phyloP scores from a whole-genome alignment of 2,329 filamentous ascomycete genomes.

The Stemphylium vesicarium region DNA sequence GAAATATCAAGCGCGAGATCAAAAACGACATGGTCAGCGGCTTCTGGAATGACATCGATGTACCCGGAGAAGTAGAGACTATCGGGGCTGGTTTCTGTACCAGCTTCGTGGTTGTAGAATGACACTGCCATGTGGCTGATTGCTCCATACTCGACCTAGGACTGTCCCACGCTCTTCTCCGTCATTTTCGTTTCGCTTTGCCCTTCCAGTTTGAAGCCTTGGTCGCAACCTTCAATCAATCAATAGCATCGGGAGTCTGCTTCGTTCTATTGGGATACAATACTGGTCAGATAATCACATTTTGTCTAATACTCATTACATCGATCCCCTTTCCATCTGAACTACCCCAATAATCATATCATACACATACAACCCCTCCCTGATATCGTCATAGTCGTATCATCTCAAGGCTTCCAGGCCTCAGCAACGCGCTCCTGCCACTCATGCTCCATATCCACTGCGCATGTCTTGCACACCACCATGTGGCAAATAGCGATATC shows the following conservation, averaged over 20 bases:
- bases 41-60: slow-evolving; percentile 36
- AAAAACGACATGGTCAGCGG: slow-evolving; percentile 40
- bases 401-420: not conserved
- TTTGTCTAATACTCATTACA: not conserved
- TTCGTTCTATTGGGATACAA: not conserved
- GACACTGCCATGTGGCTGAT: not conserved
- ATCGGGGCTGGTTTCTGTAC: slow-evolving; percentile 39
- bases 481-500: slow-evolving; percentile 26
- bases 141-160: too few species aligned
- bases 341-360: not conserved
- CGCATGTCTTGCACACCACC: slow-evolving; percentile 25
- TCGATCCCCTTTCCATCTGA: too few species aligned
- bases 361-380: not conserved
- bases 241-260: not conserved
- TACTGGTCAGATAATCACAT: too few species aligned
- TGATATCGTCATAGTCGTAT: not conserved
- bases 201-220: too few species aligned
- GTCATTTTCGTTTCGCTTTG: too few species aligned
- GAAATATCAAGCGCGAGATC: slow-evolving; percentile 12
- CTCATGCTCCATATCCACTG: slow-evolving; percentile 26
- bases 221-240: too few species aligned
- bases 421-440: slow-evolving; percentile 17
- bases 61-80: slow-evolving; percentile 29
- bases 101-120: slow-evolving; percentile 33
- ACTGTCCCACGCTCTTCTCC: too few species aligned